Evolutionary conservation across 306 rosid species (phyloP), one percentile per base, ranked within the genome.

Genomic region (Trichosanthes cucumerina): DNA sequence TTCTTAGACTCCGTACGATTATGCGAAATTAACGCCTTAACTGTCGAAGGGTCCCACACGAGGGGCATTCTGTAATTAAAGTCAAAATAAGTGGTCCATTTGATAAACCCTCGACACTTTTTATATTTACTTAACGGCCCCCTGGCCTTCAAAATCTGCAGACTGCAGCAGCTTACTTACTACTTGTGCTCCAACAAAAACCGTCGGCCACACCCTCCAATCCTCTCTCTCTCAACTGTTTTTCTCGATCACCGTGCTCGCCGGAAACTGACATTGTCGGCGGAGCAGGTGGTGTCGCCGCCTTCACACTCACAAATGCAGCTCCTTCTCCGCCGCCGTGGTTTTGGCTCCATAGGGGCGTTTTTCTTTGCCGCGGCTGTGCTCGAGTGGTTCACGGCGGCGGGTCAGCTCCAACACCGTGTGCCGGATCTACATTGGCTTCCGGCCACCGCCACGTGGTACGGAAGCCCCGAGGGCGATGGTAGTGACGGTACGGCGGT

Each of bases 401-500:
- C 63, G n/a, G 85, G 85, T 59, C 81, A 68, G 57, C 46, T 80
- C 62, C 87, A 81, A 26, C 86, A 82, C 44, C 82, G 7, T 13
- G 84, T 43, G 10, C 13, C 59, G 1, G 90, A 87, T 86, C 57
- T 23, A 39, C 93, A 87, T 86, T 94, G 98, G 98, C 57, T 79
- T 39, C 85, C 93, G 0, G 98, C 95, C 62, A 83, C 84, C 36
- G 98, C 96, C 79, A 94, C 98, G 7, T 94, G 98, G 98, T 95
- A 95, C 66, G 98, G 98, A 23, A 84, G 79, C 33, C 91, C 98
- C 14, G 97, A 95, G 77, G 98, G 98, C n/a, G 97, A 95, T 69
- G 98, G 98, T 34, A 95, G 98, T 82, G 85, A 85, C 78, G 98
- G 98, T 93, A 84, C 81, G 66, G 16, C 46, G 24, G 16, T 43